Conservation (phyloP, 257 asterid species). For the Phtheirospermum japonicum region DNA sequence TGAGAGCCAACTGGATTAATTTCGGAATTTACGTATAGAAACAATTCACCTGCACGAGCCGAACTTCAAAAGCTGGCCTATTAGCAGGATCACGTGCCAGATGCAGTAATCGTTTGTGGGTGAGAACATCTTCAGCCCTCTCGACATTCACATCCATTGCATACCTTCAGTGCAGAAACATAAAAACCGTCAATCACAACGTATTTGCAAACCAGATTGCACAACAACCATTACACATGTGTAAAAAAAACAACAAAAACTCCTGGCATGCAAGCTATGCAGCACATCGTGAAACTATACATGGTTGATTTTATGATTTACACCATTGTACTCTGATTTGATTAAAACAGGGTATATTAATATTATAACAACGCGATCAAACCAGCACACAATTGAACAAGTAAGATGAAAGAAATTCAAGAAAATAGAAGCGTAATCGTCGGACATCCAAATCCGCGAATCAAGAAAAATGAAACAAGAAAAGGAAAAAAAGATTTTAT, state of each 20-base stretch:
- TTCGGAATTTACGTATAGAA: not conserved
- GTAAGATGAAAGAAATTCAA: not conserved
- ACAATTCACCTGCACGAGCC: conserved; percentile 81
- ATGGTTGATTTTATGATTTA: conserved; percentile 13
- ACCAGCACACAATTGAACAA: not conserved
- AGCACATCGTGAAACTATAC: not conserved
- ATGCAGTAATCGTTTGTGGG: conserved; percentile 75
- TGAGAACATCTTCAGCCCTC: conserved; percentile 94
- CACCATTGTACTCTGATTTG: conserved; percentile 5
- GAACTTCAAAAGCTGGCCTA: conserved; percentile 91
- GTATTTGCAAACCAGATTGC: conserved; percentile 17
- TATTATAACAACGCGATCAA: conserved; percentile 9
- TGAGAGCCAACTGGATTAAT: conserved; percentile 4
- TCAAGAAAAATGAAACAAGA: not conserved
- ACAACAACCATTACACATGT: not conserved
- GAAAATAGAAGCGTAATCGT: conserved; percentile 12
- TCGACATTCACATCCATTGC: conserved; percentile 95
- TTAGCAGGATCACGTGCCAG: conserved; percentile 85
- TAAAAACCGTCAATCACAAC: conserved; percentile 24
- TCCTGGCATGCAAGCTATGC: too few relatives aligned
- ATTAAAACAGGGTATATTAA: not conserved
- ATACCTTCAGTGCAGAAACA: conserved; percentile 56
- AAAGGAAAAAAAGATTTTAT: too few relatives aligned
- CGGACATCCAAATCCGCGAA: conserved; percentile 11
- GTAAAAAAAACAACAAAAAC: too few relatives aligned